A percentile compares a stretch with the other conserved stretches of the same genome.
These are phyloP conservation scores for Parafenestella ontariensis DNA, from an alignment of 2,329 filamentous ascomycete species.

Conservation along the genomic window DNA sequence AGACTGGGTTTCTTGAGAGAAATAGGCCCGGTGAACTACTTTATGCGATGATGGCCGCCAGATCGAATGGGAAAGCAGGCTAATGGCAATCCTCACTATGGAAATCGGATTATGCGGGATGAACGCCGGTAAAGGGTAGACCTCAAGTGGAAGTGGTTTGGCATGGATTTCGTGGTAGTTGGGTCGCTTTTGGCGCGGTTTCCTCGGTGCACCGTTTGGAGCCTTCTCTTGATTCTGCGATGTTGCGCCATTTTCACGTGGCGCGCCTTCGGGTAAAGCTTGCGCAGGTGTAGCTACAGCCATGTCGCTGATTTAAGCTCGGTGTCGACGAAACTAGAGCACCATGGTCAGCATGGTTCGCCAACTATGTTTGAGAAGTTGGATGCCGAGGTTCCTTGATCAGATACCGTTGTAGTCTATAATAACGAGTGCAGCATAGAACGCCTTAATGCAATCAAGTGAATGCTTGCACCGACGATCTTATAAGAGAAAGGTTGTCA, in stretches of 20 bases:
- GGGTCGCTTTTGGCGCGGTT: conserved; percentile 49
- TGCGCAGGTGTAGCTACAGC: conserved; percentile 15
- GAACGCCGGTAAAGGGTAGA: conserved; percentile 84
- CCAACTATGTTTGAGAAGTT: not conserved
- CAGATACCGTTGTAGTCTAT: conserved; percentile 53
- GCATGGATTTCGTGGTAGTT: conserved; percentile 79
- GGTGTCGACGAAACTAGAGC: conserved; percentile 17
- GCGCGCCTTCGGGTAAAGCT: conserved; percentile 8
- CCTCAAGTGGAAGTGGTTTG: conserved; percentile 78
- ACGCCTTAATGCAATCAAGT: conserved; percentile 37
- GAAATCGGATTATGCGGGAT: conserved; percentile 94
- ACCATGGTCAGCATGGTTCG: conserved; percentile 12
- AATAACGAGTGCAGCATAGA: conserved; percentile 43
- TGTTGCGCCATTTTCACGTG: conserved; percentile 10
- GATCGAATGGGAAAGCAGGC: conserved; percentile 77
- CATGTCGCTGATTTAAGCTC: conserved; percentile 19
- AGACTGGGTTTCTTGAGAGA: conserved; percentile 81
- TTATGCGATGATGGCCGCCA: conserved; percentile 70
- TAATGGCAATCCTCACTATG: conserved; percentile 77
- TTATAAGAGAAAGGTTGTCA: conserved; percentile 38
- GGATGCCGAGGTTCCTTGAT: conserved; percentile 12
- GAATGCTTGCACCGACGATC: conserved; percentile 36
- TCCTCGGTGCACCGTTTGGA: conserved; percentile 27
- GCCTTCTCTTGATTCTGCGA: conserved; percentile 18
- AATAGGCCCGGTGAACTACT: conserved; percentile 73